These are phyloP conservation scores for Rhodotorula toruloides DNA, from an alignment of 768 basidiomycete genomes.

Conservation along the genomic window DNA sequence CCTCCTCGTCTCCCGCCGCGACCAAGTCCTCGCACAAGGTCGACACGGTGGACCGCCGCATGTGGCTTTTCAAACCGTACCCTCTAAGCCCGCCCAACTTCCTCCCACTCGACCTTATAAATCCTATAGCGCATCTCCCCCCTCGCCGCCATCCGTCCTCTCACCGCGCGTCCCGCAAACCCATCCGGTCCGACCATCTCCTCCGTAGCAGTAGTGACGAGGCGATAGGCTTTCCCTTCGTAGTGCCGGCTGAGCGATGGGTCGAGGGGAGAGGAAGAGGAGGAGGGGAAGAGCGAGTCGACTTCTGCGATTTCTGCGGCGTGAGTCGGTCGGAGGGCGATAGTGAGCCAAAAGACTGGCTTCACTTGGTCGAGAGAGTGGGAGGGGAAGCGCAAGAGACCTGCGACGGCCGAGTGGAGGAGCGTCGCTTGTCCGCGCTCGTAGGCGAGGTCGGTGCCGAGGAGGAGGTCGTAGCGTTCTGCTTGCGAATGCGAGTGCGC, in stretches of 20 bases:
- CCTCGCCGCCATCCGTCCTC: constrained; percentile 51
- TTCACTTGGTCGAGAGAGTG: constrained; percentile 23
- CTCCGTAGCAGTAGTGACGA: constrained; percentile 5
- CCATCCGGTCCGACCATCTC: constrained; percentile 12
- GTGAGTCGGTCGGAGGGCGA: constrained; percentile 60
- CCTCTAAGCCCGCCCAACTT: constrained; percentile 15
- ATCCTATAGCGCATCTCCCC: constrained; percentile 61
- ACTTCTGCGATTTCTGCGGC: constrained; percentile 57
- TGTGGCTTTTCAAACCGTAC: background rate
- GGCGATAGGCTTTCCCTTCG: background rate
- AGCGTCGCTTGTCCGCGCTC: constrained; percentile 63
- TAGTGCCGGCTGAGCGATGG: background rate
- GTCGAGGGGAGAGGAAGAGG: background rate
- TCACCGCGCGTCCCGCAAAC: constrained; percentile 49
- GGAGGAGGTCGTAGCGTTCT: constrained; percentile 60
- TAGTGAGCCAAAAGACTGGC: constrained; percentile 67
- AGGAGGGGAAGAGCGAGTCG: constrained; percentile 46
- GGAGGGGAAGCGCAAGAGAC: constrained; percentile 48
- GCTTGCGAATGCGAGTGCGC: constrained; percentile 43
- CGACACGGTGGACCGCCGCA: background rate
- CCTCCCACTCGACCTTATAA: constrained; percentile 66
- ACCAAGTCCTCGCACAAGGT: background rate
- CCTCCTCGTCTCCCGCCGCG: background rate
- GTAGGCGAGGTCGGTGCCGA: constrained; percentile 77
- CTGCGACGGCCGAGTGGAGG: constrained; percentile 62